These are phyloP conservation scores for Guadua angustifolia DNA, from an alignment of 176 grass and related monocot genomes.

Conservation along the genomic window DNA sequence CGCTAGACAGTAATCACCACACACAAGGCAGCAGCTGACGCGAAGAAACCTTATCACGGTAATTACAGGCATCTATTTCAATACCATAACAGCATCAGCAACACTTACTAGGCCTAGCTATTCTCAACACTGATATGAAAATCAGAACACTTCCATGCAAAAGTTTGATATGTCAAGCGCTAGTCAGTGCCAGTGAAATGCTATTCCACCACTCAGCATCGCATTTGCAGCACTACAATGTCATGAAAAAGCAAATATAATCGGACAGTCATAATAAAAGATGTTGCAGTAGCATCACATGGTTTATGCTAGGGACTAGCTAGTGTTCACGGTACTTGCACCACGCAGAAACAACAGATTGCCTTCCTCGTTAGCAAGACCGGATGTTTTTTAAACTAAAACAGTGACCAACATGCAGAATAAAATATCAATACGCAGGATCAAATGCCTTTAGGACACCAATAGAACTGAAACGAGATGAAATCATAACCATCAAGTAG, in stretches of 20 bases:
- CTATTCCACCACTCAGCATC: background rate
- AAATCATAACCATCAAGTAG: background rate
- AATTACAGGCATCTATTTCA: background rate
- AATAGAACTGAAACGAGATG: constrained; percentile 27
- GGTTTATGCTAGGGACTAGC: background rate
- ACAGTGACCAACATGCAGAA: constrained; percentile 3
- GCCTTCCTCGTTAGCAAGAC: background rate
- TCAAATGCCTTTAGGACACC: constrained; percentile 24
- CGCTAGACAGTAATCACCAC: background rate
- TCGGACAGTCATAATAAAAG: background rate
- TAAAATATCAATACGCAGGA: constrained; percentile 26
- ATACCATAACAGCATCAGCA: background rate
- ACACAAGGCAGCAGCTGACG: background rate
- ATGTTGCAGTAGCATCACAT: background rate
- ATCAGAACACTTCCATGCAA: background rate
- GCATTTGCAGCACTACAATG: background rate
- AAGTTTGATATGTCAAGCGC: background rate
- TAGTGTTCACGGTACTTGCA: background rate
- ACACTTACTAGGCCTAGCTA: background rate
- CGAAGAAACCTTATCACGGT: background rate
- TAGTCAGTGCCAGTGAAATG: background rate
- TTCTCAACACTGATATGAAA: background rate
- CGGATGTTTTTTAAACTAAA: background rate
- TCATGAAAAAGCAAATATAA: background rate
- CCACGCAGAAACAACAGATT: constrained; percentile 23